Percentiles rank a stretch among this genome's conserved stretches.
phyloP scores from a whole-genome alignment of 2,329 filamentous ascomycete species.

The Aspergillus sp. region DNA sequence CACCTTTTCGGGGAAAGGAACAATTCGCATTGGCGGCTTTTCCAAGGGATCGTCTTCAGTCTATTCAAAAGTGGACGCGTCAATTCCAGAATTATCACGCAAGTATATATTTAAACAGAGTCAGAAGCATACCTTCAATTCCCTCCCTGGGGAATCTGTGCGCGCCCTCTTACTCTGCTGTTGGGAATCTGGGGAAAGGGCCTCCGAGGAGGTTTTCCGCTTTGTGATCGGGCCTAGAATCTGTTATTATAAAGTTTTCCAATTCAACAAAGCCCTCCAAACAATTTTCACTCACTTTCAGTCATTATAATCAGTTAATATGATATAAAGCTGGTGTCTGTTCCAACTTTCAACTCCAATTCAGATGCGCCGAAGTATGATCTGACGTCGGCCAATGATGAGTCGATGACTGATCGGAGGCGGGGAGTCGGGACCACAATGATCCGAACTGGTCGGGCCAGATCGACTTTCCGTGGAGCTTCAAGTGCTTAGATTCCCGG shows the following conservation, averaged over 20 bases:
- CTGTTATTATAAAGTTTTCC: slow-evolving; percentile 6
- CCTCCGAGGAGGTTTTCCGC: slow-evolving; percentile 53
- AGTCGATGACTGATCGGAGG: slow-evolving; percentile 15
- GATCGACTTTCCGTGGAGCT: slow-evolving; percentile 17
- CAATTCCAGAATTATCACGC: background rate
- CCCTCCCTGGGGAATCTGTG: slow-evolving; percentile 46
- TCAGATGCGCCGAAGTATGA: slow-evolving; percentile 1
- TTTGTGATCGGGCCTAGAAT: slow-evolving; percentile 35
- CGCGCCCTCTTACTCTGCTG: slow-evolving; percentile 51
- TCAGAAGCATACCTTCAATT: slow-evolving; percentile 27
- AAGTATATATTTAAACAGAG: background rate
- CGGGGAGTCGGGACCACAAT: slow-evolving; percentile 20
- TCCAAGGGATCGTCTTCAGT: slow-evolving; percentile 38
- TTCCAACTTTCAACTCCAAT: background rate
- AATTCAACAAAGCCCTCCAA: background rate
- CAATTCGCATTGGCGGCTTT: slow-evolving; percentile 60
- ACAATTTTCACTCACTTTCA: slow-evolving; percentile 32
- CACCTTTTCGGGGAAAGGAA: slow-evolving; percentile 89
- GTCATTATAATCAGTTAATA: slow-evolving; percentile 22
- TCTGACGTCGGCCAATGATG: background rate
- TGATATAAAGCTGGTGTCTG: background rate
- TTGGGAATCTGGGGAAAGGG: slow-evolving; percentile 42
- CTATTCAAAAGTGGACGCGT: slow-evolving; percentile 36
- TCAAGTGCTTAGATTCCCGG: slow-evolving; percentile 9
- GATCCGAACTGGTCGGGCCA: slow-evolving; percentile 24